Base-by-base conservation (phyloP, 2,329 filamentous ascomycete genomes). In the Apiospora phragmitis region DNA sequence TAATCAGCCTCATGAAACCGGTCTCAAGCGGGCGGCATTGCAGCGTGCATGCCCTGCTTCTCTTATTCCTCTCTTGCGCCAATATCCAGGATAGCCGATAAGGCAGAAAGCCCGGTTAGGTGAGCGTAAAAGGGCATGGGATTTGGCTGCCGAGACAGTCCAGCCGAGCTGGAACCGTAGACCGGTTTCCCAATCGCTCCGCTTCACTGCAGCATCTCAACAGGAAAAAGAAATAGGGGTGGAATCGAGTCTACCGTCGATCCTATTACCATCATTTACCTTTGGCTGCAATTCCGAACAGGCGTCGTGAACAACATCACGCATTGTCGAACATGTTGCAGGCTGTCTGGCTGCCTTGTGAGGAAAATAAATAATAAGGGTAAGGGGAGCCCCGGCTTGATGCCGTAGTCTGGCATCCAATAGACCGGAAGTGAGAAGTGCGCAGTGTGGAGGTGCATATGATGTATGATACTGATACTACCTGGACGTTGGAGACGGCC, bases 121-220 rank as follows among this genome's bases (percentile, higher is more conserved):
- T 38, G 55, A 38, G 18, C 32, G 32, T 18, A n/a, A 62, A 49
- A n/a, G 49, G 18, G 29, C 32, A 62, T 24, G 32, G 55, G 8
- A 62, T 38, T 62, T 62, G 55, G 55, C 55, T 62, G 29, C 29
- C 29, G 32, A 62, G 55, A 62, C 55, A 38, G 55, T 62, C 32
- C 32, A 62, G 32, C 55, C 55, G 55, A 62, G 55, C 55, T 62
- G 55, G 55, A 38, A 38, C 55, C 9, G 55, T 38, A 62, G 55
- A 62, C 55, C 55, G 55, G 55, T 62, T 62, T 62, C 55, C 32
- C 55, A 62, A 62, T 62, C 32, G 55, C 55, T 62, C 55, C 55
- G 55, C 55, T 62, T 24, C 55, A 62, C 55, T 62, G 55, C 55
- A 62, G 55, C 29, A 62, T 62, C 55, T 62, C 32, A 62, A 24